phyloP scores from a whole-genome alignment of 805 yeast genomes.

The Debaryomyces maramus region DNA sequence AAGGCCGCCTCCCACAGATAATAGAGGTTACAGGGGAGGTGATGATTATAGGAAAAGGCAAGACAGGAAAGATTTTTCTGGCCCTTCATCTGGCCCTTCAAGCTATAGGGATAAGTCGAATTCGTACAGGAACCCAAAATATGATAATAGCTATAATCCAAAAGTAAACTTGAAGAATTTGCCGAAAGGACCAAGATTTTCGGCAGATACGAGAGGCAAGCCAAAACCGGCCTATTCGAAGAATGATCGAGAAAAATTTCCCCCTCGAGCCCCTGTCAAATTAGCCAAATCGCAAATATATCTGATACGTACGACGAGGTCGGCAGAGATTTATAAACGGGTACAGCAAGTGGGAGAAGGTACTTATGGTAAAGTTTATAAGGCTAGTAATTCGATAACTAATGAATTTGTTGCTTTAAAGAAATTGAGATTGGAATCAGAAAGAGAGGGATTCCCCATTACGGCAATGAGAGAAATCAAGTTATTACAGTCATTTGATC shows the following conservation, averaged over 20 bases:
- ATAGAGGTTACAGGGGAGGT: slow-evolving; percentile 10
- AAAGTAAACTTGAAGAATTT: slow-evolving; percentile 10
- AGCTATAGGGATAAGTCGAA: slow-evolving; percentile 8
- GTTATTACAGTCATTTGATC: slow-evolving; percentile 77
- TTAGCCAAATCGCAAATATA: slow-evolving; percentile 32
- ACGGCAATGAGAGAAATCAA: slow-evolving; percentile 93
- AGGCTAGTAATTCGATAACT: slow-evolving; percentile 72
- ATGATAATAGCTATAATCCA: slow-evolving; percentile 2
- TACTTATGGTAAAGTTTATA: slow-evolving; percentile 94
- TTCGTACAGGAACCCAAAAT: slow-evolving; percentile 4
- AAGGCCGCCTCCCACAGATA: slow-evolving; percentile 15
- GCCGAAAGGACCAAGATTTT: slow-evolving; percentile 13
- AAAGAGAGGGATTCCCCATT: slow-evolving; percentile 93
- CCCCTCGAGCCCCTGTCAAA: slow-evolving; percentile 10
- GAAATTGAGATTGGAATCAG: slow-evolving; percentile 77
- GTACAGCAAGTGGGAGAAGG: slow-evolving; percentile 97
- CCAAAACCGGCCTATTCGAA: slow-evolving; percentile 1
- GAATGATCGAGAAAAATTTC: slow-evolving; percentile 1
- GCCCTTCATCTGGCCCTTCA: slow-evolving; percentile 10
- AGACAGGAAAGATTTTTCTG: slow-evolving; percentile 7
- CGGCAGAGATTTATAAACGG: slow-evolving; percentile 56
- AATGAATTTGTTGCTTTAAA: slow-evolving; percentile 82
- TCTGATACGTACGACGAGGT: slow-evolving; percentile 26
- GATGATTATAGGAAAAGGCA: slow-evolving; percentile 9
- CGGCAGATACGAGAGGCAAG: slow-evolving; percentile 1